Evolutionary conservation across 352 stramenopile genomes (phyloP), one percentile per base, ranked within the genome.

Genomic region (Phytophthora pseudosyringae): DNA sequence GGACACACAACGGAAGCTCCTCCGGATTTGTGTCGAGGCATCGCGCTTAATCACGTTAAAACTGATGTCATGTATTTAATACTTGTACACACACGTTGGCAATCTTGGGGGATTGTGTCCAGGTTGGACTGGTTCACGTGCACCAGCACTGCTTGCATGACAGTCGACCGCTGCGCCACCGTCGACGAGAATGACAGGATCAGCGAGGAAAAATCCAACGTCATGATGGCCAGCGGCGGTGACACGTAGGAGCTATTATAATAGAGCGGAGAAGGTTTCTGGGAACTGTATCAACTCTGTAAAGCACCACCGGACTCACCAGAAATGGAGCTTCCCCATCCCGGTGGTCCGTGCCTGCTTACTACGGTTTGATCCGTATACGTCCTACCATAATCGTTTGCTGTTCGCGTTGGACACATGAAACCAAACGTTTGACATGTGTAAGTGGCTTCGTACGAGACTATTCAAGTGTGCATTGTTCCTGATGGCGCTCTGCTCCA

Each of bases 251-350:
- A 21, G 21, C 21, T 21, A 21, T 21, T 21, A 21, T 21, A 21
- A 21, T 38, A 3, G 3, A 33, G 29, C 16, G 58, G n/a, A n/a
- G n/a, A 59, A 65, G 28, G 26, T 57, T 65, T 18, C 15, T 13
- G 47, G 12, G 21, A 8, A 10, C 31, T 51, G 13, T 50, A 32
- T 5, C 26, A 39, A 28, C 4, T 9, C n/a, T 65, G 16, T 25
- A 29, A 3, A 46, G 46, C 38, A 67, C 59, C 59, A 60, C 59
- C 59, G 49, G 41, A 67, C 40, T 61, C 59, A 45, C 39, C 40
- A 67, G n/a, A 52, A 39, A 7, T 26, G 28, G 9, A 39, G 32
- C 13, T 38, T 39, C 35, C 3, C 36, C 48, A 56, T 56, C 36
- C 38, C 36, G 50, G 50, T 58, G 50, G 50, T 58, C 50, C 31